phyloP scores from a whole-genome alignment of 345 rosid genomes.

The Anastatica hierochuntica region DNA sequence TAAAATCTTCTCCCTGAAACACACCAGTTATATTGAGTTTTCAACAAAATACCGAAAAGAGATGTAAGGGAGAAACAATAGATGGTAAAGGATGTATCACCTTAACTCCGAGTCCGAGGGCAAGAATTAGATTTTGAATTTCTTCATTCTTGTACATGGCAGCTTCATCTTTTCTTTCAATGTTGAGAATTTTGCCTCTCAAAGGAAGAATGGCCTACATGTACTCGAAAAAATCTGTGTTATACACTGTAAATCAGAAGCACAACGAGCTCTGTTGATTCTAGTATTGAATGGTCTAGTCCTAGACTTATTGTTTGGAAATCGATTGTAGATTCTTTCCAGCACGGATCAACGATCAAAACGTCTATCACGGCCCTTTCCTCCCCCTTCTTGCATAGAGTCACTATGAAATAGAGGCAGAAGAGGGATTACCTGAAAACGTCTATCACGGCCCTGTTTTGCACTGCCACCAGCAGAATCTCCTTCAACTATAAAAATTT shows the following conservation, averaged over 20 bases:
- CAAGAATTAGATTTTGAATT: slow-evolving; percentile 91
- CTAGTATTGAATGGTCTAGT: not conserved
- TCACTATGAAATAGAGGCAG: slow-evolving; percentile 5
- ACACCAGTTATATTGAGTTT: slow-evolving; percentile 9
- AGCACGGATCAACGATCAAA: not conserved
- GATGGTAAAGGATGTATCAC: slow-evolving; percentile 26
- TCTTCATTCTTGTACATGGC: slow-evolving; percentile 99
- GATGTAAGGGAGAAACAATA: not conserved
- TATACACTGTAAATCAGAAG: not conserved
- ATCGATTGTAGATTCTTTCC: no score
- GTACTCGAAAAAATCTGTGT: slow-evolving; percentile 8
- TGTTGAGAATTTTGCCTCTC: slow-evolving; percentile 91
- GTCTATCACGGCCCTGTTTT: slow-evolving; percentile 97
- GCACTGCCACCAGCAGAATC: slow-evolving; percentile 99
- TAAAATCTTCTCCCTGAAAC: slow-evolving; percentile 91
- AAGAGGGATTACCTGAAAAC: slow-evolving; percentile 66
- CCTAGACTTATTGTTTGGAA: not conserved
- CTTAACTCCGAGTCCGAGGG: slow-evolving; percentile 96
- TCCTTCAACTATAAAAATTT: slow-evolving; percentile 96
- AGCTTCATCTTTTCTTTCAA: slow-evolving; percentile 92
- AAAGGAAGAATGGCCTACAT: slow-evolving; percentile 93
- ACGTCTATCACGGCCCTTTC: not conserved
- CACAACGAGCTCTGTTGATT: not conserved
- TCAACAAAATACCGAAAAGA: not conserved
- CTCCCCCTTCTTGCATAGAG: not conserved